A percentile compares a stretch with the other conserved stretches of the same genome.
Conservation (phyloP, 2,329 filamentous ascomycete species). For the Penicillium sp. region DNA sequence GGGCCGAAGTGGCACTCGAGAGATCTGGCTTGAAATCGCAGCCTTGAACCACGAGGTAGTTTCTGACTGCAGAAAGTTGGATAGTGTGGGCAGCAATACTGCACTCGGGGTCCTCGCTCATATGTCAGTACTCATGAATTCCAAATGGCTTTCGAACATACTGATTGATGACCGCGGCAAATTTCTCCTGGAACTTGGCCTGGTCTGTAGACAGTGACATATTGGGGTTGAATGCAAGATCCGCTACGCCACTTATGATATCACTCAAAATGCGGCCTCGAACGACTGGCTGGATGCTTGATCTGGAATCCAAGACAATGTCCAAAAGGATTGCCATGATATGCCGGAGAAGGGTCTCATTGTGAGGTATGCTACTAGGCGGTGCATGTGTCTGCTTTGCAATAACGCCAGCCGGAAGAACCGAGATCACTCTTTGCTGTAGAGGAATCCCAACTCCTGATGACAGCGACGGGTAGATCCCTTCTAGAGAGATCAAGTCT, state of each 20-base stretch:
- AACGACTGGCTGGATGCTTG: conserved; percentile 41
- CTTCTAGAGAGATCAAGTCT: conserved; percentile 45
- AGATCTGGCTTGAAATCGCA: conserved; percentile 37
- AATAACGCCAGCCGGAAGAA: conserved; percentile 43
- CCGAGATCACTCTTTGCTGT: conserved; percentile 45
- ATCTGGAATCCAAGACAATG: conserved; percentile 33
- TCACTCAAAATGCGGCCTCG: conserved; percentile 42
- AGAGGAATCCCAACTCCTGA: conserved; percentile 44
- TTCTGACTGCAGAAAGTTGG: conserved; percentile 38
- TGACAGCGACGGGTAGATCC: conserved; percentile 46
- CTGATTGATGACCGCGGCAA: conserved; percentile 36
- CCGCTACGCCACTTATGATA: conserved; percentile 39
- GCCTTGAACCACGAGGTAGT: conserved; percentile 41
- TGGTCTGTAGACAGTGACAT: conserved; percentile 15
- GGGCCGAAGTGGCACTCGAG: conserved; percentile 39
- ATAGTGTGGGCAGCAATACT: conserved; percentile 36
- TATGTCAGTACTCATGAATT: conserved; percentile 13
- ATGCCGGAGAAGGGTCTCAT: conserved; percentile 31
- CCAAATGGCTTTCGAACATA: conserved; percentile 18
- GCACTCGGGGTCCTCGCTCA: conserved; percentile 35
- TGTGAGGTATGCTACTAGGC: conserved; percentile 21
- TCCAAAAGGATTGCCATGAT: conserved; percentile 30
- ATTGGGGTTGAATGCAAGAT: conserved; percentile 40
- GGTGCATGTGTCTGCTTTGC: conserved; percentile 31
- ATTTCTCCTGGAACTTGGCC: conserved; percentile 19